Evolutionary conservation across 1,139 yeast genomes (phyloP).

Genomic region (Suhomyces guaymorum): DNA sequence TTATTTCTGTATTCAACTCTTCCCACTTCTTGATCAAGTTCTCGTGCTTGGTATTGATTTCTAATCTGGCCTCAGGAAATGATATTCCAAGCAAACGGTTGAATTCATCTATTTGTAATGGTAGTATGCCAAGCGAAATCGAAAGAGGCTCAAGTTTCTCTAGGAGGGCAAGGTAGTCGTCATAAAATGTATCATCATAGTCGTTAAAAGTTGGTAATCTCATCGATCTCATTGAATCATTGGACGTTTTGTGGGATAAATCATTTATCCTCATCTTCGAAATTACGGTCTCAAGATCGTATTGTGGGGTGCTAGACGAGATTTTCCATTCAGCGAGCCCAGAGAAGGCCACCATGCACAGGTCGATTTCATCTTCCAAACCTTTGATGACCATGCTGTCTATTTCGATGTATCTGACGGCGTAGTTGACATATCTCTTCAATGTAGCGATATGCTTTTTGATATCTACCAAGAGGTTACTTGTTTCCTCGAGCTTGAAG

Average conservation of each 20-base stretch:
- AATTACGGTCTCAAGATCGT: slow-evolving; percentile 42
- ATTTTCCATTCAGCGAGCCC: slow-evolving; percentile 5
- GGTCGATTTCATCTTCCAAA: slow-evolving; percentile 50
- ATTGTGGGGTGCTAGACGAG: slow-evolving; percentile 24
- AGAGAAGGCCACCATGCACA: slow-evolving; percentile 2
- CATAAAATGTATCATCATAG: slow-evolving; percentile 31
- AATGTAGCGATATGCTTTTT: slow-evolving; percentile 37
- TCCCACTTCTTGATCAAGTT: slow-evolving; percentile 30
- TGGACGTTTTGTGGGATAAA: slow-evolving; percentile 16
- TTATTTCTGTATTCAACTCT: slow-evolving; percentile 41
- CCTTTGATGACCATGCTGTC: slow-evolving; percentile 52
- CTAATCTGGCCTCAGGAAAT: slow-evolving; percentile 11
- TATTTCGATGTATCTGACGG: slow-evolving; percentile 61
- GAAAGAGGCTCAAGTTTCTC: slow-evolving; percentile 49
- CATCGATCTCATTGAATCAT: slow-evolving; percentile 22
- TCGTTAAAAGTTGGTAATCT: slow-evolving; percentile 36
- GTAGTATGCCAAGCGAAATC: slow-evolving; percentile 45
- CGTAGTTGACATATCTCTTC: slow-evolving; percentile 51
- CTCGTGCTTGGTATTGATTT: slow-evolving; percentile 5
- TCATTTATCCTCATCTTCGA: slow-evolving; percentile 38
- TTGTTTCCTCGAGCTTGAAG: slow-evolving; percentile 34
- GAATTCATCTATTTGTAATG: slow-evolving; percentile 30
- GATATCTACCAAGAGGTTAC: slow-evolving; percentile 43
- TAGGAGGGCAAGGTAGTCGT: slow-evolving; percentile 32
- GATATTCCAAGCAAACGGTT: slow-evolving; percentile 9